Evolutionary conservation across 352 stramenopile genomes (phyloP).

Genomic region (Phytopythium vexans): DNA sequence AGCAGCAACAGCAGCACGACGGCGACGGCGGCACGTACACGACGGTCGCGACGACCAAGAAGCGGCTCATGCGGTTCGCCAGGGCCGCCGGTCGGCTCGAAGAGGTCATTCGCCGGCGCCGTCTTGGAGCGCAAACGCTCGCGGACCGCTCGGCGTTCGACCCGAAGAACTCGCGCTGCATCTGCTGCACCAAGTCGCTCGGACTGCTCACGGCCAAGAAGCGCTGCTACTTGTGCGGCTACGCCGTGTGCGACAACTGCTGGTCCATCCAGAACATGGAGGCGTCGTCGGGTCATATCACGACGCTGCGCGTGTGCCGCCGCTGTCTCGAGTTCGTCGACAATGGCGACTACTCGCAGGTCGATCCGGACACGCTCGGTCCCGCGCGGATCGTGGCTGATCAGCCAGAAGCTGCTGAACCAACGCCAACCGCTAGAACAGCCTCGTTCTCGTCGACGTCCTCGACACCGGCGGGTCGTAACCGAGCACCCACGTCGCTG

Average conservation of each 20-base stretch:
- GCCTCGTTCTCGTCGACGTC: background rate
- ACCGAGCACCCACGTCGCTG: background rate
- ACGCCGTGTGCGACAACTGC: constrained; percentile 37
- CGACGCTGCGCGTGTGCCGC: constrained; percentile 39
- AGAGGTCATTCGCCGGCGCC: constrained; percentile 46
- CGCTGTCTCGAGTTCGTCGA: constrained; percentile 55
- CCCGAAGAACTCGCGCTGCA: constrained; percentile 48
- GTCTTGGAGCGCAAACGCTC: constrained; percentile 54
- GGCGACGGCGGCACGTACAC: constrained; percentile 11
- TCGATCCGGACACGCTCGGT: constrained; percentile 28
- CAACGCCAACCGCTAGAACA: background rate
- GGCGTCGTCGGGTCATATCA: constrained; percentile 21
- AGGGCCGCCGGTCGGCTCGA: constrained; percentile 31
- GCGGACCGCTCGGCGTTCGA: constrained; percentile 41
- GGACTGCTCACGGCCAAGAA: constrained; percentile 28
- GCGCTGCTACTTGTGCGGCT: constrained; percentile 35
- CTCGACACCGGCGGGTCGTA: background rate
- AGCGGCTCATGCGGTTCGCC: constrained; percentile 37
- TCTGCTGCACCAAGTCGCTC: constrained; percentile 52
- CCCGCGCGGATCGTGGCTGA: constrained; percentile 18
- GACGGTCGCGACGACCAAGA: constrained; percentile 12
- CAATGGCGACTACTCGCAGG: constrained; percentile 40
- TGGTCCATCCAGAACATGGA: constrained; percentile 35
- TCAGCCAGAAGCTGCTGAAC: background rate
- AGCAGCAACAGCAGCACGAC: constrained; percentile 5